A percentile compares a stretch with the other conserved stretches of the same genome.
phyloP scores from a whole-genome alignment of 2,329 filamentous ascomycete genomes.

The Periconia sp. region DNA sequence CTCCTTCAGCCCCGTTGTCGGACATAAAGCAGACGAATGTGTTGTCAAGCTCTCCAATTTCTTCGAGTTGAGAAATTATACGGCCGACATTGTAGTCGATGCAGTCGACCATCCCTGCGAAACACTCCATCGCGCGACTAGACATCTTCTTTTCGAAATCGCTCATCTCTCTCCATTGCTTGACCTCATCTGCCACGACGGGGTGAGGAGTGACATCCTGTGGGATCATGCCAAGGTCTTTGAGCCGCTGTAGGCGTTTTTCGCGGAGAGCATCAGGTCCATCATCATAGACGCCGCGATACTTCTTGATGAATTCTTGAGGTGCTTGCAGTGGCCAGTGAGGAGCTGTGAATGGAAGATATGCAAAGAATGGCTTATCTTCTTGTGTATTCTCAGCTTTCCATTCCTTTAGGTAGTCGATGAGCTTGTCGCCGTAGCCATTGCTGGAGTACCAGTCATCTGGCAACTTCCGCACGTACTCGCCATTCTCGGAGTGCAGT shows the following conservation, averaged over 20 bases:
- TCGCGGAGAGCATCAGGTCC: slow-evolving; percentile 31
- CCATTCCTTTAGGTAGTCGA: slow-evolving; percentile 39
- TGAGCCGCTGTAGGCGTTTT: slow-evolving; percentile 26
- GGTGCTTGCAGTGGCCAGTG: slow-evolving; percentile 40
- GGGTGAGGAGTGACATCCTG: slow-evolving; percentile 43
- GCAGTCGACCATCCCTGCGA: slow-evolving; percentile 43
- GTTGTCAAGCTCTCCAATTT: slow-evolving; percentile 42
- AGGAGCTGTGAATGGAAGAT: slow-evolving; percentile 35
- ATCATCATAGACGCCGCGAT: slow-evolving; percentile 31
- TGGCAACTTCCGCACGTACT: slow-evolving; percentile 48
- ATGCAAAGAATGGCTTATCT: slow-evolving; percentile 34
- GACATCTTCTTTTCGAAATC: slow-evolving; percentile 62
- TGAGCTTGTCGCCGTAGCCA: slow-evolving; percentile 49
- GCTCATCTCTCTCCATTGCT: slow-evolving; percentile 57
- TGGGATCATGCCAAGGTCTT: slow-evolving; percentile 20
- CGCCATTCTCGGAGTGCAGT: slow-evolving; percentile 47
- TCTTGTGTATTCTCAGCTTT: slow-evolving; percentile 6
- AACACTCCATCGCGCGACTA: slow-evolving; percentile 44
- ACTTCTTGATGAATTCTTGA: slow-evolving; percentile 24
- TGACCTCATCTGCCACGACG: slow-evolving; percentile 57
- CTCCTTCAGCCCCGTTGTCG: slow-evolving; percentile 47
- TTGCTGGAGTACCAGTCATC: slow-evolving; percentile 46
- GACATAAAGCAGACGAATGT: slow-evolving; percentile 48
- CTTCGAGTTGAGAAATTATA: slow-evolving; percentile 36
- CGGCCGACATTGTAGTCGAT: slow-evolving; percentile 43